These are phyloP conservation scores for Trichoderma guizhouense DNA, from an alignment of 2,329 filamentous ascomycete species.

Conservation along the genomic window DNA sequence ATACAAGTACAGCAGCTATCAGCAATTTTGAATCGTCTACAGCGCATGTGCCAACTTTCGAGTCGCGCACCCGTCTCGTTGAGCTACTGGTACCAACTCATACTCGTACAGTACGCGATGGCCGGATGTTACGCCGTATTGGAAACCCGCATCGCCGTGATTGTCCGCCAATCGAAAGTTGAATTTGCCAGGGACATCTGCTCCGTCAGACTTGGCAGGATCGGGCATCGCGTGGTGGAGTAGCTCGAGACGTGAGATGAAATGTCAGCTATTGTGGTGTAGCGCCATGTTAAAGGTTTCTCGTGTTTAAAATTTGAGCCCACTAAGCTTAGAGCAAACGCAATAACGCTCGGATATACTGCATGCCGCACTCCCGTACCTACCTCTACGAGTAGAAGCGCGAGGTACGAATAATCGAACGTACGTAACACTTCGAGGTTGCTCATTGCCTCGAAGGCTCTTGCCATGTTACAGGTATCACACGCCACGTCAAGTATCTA, in stretches of 20 bases:
- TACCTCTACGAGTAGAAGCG: background rate
- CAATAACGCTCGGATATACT: constrained; percentile 1
- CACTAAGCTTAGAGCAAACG: background rate
- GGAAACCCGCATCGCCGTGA: background rate
- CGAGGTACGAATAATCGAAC: background rate
- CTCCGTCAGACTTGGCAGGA: background rate
- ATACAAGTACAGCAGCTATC: background rate
- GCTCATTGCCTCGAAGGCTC: background rate
- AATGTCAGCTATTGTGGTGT: background rate
- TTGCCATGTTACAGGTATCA: background rate
- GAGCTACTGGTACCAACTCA: background rate
- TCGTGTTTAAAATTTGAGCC: constrained; percentile 6
- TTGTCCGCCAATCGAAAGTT: background rate
- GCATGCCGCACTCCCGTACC: background rate
- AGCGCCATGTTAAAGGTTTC: background rate
- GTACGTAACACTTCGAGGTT: background rate
- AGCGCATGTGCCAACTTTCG: background rate
- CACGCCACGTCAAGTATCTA: background rate
- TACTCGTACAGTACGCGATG: background rate
- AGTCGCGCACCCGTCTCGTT: background rate
- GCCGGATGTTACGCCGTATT: background rate
- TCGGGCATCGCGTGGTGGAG: constrained; percentile 9
- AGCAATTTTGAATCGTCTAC: background rate
- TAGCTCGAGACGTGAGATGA: constrained; percentile 2
- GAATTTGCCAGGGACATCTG: background rate